A percentile compares a stretch with the other conserved stretches of the same genome.
These are phyloP conservation scores for Rhodotorula sp. DNA, from an alignment of 1,284 basidiomycete species.

Conservation along the genomic window DNA sequence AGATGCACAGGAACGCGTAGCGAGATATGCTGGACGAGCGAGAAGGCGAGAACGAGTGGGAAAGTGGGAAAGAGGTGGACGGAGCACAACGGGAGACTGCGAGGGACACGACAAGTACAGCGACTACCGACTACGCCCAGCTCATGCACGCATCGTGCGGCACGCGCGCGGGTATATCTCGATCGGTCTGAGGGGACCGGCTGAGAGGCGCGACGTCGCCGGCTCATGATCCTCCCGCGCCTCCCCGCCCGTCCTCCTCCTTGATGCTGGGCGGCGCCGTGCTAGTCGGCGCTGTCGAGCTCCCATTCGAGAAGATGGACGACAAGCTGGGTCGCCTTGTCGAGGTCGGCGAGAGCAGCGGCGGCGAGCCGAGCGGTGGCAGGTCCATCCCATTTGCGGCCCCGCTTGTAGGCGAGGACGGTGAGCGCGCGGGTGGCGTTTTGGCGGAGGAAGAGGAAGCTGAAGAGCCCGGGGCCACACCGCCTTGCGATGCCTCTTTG, in stretches of 20 bases:
- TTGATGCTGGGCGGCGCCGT: constrained; percentile 24
- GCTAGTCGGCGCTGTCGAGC: constrained; percentile 19
- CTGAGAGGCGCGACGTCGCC: too few relatives aligned
- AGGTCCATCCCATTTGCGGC: constrained; percentile 18
- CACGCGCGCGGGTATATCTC: too few relatives aligned
- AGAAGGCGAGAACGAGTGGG: too few relatives aligned
- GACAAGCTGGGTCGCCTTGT: constrained; percentile 29
- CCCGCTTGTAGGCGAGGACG: neutral
- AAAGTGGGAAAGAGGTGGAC: too few relatives aligned
- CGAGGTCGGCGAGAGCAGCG: neutral
- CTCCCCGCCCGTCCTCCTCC: constrained; percentile 16
- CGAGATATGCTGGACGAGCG: too few relatives aligned
- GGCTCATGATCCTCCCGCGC: neutral
- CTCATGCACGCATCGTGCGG: too few relatives aligned
- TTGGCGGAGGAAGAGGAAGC: neutral
- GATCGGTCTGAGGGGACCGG: too few relatives aligned
- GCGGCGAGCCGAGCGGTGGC: constrained; percentile 29
- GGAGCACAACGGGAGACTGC: too few relatives aligned
- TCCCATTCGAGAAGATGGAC: constrained; percentile 26
- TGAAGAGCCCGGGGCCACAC: neutral
- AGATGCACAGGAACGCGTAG: too few relatives aligned
- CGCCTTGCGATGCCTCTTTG: constrained; percentile 53
- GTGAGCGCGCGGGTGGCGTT: neutral
- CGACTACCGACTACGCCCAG: too few relatives aligned
- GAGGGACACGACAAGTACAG: too few relatives aligned